These are phyloP conservation scores for Cornus kousa DNA, from an alignment of 148 eudicot genomes.

Conservation along the genomic window DNA sequence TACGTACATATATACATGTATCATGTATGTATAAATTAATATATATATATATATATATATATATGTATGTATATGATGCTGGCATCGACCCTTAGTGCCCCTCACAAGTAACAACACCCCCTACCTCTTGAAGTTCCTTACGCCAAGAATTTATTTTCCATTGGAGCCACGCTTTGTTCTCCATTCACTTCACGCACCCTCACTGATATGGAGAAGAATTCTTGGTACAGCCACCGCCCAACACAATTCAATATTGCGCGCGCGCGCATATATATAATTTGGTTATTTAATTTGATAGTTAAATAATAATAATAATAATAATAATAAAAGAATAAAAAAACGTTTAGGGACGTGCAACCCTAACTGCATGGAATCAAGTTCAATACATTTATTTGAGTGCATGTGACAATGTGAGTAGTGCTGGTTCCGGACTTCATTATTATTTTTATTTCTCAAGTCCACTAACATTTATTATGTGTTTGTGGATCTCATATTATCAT, in stretches of 20 bases:
- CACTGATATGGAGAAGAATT: not conserved
- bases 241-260: not conserved
- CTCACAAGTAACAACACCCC: not conserved
- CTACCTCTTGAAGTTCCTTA: not conserved
- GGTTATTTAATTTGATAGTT: too few species aligned
- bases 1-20: not conserved
- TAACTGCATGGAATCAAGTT: too few species aligned
- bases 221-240: conserved; percentile 5
- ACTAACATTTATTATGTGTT: too few species aligned
- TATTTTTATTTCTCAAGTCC: too few species aligned
- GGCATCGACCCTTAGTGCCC: conserved; percentile 13
- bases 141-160: conserved; percentile 14
- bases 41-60: not conserved
- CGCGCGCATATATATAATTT: too few species aligned
- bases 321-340: too few species aligned
- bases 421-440: too few species aligned
- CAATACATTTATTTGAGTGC: too few species aligned
- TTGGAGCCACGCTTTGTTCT: not conserved
- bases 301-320: too few species aligned
- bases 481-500: too few species aligned
- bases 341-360: too few species aligned
- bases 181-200: not conserved
- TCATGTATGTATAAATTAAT: not conserved
- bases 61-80: not conserved
- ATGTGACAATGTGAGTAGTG: too few species aligned